These are phyloP conservation scores for Diutina ranongensis DNA, from an alignment of 1,139 yeast species.

Conservation along the genomic window DNA sequence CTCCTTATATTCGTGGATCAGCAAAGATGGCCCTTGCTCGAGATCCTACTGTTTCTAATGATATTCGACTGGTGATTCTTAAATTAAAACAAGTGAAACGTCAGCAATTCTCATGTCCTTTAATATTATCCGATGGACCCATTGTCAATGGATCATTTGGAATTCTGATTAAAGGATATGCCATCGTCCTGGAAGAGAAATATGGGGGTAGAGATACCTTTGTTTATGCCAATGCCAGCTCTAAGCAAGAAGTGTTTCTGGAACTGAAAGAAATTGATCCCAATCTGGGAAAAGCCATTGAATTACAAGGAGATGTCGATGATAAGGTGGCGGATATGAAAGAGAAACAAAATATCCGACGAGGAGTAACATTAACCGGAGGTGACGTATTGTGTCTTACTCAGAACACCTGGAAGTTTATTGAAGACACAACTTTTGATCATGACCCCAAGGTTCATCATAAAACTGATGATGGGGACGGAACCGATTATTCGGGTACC, in stretches of 20 bases:
- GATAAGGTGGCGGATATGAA: background rate
- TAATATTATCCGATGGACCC: conserved; percentile 29
- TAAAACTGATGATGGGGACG: conserved; percentile 14
- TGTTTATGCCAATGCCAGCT: conserved; percentile 41
- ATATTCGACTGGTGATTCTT: conserved; percentile 38
- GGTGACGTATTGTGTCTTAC: conserved; percentile 18
- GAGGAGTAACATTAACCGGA: conserved; percentile 24
- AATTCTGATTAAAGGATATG: conserved; percentile 63
- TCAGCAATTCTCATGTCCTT: conserved; percentile 50
- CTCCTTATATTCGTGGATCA: conserved; percentile 4
- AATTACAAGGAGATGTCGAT: background rate
- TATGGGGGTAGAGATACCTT: conserved; percentile 21
- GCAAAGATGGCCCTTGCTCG: background rate
- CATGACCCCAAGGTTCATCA: conserved; percentile 14
- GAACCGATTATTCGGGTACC: conserved; percentile 6
- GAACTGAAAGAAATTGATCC: conserved; percentile 20
- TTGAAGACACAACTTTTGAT: conserved; percentile 27
- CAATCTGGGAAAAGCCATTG: background rate
- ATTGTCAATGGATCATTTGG: conserved; percentile 32
- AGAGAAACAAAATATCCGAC: background rate
- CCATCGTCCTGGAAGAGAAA: conserved; percentile 46
- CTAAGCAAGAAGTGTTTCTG: conserved; percentile 40
- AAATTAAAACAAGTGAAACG: conserved; percentile 52
- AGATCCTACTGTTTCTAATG: conserved; percentile 30
- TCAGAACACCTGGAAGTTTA: conserved; percentile 18